Evolutionary conservation across 2,329 filamentous ascomycete species (phyloP), one percentile per base, ranked within the genome.

Genomic region (Aspergillus terreus): DNA sequence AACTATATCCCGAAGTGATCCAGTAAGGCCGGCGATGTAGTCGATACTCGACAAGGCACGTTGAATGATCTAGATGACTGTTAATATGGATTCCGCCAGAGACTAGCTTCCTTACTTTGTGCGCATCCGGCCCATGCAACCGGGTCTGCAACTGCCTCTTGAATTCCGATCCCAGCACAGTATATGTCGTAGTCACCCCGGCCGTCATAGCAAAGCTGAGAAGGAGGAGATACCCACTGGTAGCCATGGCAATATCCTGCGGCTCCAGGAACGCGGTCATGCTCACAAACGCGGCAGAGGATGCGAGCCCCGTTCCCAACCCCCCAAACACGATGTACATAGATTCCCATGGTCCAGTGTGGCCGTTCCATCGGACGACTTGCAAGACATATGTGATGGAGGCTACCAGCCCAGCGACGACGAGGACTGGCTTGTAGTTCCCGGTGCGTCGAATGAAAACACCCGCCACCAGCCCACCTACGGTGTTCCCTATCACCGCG

Each of bases 401-500:
- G 0, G 81, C 78, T 1, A 77, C 68, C 0, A 80, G 46, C 0
- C 79, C 76, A 0, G 81, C 78, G 0, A 81, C 46, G 0, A 82
- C 71, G 0, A 83, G 71, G 0, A 84, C 71, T 0, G 64, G 56
- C 53, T 84, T 86, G 64, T 86, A 87, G 1, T 75, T 73, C 0
- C 84, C 84, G 0, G 82, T 86, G 17, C 70, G 73, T 38, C 77
- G 76, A 59, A 87, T 86, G 45, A 78, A 73, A 0, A 73, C 60
- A 0, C 86, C 86, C 0, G 83, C 77, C 0, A 84, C 40, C 2
- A 90, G 70, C 0, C 83, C 84, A 1, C 85, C 86, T 0, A 71
- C 32, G 1, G 85, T 81, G 58, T 90, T 89, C 0, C 86, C 86
- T 0, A 81, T 68, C 0, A 90, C 84, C 0, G 86, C 82, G 0